These are phyloP conservation scores for Lojkania enalia DNA, from an alignment of 2,329 filamentous ascomycete genomes.

Conservation along the genomic window DNA sequence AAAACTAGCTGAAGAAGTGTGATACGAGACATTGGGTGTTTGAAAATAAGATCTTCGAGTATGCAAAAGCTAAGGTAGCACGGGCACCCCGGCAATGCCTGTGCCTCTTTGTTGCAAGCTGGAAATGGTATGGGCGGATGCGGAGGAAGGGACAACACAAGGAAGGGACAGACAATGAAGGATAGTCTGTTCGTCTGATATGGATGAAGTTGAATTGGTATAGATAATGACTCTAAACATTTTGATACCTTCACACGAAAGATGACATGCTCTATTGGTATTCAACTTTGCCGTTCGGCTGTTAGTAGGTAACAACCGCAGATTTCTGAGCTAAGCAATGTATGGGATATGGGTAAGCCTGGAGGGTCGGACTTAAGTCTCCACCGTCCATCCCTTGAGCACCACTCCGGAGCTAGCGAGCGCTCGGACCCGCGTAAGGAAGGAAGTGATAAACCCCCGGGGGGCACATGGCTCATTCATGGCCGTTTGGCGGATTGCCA, in stretches of 20 bases:
- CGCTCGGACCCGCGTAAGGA: background rate
- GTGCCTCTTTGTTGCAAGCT: background rate
- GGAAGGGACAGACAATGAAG: background rate
- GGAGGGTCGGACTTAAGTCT: background rate
- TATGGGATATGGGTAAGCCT: too few relatives aligned
- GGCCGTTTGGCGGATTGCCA: background rate
- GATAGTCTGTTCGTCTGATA: background rate
- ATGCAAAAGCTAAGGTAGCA: too few relatives aligned
- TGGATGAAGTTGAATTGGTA: background rate
- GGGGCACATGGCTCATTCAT: background rate
- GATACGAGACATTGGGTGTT: background rate
- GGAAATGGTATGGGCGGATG: background rate
- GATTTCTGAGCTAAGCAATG: too few relatives aligned
- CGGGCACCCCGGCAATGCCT: too few relatives aligned
- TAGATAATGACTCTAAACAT: background rate
- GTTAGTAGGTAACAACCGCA: too few relatives aligned
- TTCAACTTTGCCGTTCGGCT: too few relatives aligned
- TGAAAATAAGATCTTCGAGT: background rate
- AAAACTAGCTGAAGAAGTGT: background rate
- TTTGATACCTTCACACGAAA: too few relatives aligned
- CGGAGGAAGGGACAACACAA: background rate
- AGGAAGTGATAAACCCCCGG: background rate
- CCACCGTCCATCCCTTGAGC: background rate
- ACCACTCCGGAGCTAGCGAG: background rate
- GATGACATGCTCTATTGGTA: too few relatives aligned